These are phyloP conservation scores for Chlorella vulgaris DNA, from an alignment of 139 green algal genomes.

Conservation along the genomic window DNA sequence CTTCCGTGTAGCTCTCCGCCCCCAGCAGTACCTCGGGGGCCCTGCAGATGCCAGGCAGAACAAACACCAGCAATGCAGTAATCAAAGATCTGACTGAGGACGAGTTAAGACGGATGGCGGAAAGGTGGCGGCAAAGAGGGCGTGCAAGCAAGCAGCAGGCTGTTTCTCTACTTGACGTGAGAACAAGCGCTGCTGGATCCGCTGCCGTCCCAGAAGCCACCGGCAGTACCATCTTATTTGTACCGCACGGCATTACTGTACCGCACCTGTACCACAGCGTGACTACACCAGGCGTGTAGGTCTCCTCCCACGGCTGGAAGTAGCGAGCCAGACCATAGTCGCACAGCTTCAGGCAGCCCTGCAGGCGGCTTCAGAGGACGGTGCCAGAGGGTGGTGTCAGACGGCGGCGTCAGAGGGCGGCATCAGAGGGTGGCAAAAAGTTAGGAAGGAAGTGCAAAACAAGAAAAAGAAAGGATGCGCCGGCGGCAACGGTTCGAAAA, in stretches of 20 bases:
- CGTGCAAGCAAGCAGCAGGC: no score
- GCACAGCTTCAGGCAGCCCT: conserved; percentile 69
- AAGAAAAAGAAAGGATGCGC: neutral
- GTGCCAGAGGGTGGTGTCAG: neutral
- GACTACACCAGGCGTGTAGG: conserved; percentile 52
- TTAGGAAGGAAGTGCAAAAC: neutral
- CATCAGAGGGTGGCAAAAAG: neutral
- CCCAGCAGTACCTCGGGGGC: conserved; percentile 61
- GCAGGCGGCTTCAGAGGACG: neutral
- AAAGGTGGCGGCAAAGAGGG: no score
- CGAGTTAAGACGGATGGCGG: no score
- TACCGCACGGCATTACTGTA: no score
- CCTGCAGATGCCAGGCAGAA: no score
- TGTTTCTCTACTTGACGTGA: no score
- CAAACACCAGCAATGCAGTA: no score
- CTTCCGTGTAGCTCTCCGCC: conserved; percentile 53
- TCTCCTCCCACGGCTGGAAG: conserved; percentile 48
- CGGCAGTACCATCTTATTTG: no score
- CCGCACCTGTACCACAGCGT: conserved; percentile 59
- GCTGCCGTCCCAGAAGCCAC: no score
- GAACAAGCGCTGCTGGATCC: no score
- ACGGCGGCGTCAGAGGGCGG: no score
- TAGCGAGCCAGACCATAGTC: conserved; percentile 79
- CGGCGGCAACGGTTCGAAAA: neutral
- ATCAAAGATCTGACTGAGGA: no score